A percentile compares a stretch with the other conserved stretches of the same genome.
phyloP scores from a whole-genome alignment of 202 grass and related monocot genomes.

The Brachypodium distachyon region DNA sequence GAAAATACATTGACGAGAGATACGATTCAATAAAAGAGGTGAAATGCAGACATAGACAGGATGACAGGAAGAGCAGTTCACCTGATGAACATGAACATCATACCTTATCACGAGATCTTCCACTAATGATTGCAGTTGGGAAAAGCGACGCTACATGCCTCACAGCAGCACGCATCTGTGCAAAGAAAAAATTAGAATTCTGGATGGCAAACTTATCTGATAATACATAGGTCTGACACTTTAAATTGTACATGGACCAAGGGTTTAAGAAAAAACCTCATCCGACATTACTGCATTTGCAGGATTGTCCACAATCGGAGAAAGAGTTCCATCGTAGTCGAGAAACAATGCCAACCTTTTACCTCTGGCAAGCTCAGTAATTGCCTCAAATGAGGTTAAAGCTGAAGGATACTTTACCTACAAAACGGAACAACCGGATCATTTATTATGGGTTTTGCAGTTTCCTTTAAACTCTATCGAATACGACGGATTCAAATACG shows the following conservation, averaged over 20 bases:
- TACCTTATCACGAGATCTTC: conserved; percentile 95
- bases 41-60: not conserved
- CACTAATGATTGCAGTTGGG: conserved; percentile 89
- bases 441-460: not conserved
- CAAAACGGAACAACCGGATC: not conserved
- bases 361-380: conserved; percentile 32
- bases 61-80: not conserved
- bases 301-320: conserved; percentile 91
- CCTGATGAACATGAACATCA: not conserved
- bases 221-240: not conserved
- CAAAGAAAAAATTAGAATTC: conserved; percentile 19
- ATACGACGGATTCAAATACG: conserved; percentile 3
- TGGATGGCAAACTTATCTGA: not conserved
- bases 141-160: conserved; percentile 69
- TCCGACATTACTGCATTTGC: conserved; percentile 78
- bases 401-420: conserved; percentile 78
- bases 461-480: not conserved
- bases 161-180: conserved; percentile 79
- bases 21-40: not conserved
- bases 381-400: conserved; percentile 64
- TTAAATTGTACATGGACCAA: not conserved
- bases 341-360: conserved; percentile 86
- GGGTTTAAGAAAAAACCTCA: conserved; percentile 30
- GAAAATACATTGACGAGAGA: not conserved
- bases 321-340: conserved; percentile 96